These are phyloP conservation scores for Pythium oligandrum DNA, from an alignment of 352 stramenopile species.

Conservation along the genomic window DNA sequence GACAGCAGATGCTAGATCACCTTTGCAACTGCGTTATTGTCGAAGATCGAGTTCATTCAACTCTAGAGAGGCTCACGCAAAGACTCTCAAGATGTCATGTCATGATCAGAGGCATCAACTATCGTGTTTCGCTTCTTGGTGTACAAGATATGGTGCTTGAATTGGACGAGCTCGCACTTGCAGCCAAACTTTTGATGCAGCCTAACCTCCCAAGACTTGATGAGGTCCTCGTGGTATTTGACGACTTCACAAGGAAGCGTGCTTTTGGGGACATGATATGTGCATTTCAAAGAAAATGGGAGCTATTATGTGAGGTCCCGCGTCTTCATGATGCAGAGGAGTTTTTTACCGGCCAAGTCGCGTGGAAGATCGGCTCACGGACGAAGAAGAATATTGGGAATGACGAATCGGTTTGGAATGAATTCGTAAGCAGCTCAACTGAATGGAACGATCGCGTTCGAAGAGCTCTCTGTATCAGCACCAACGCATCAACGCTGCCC, in stretches of 20 bases:
- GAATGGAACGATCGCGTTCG: conserved; percentile 40
- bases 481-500: not conserved
- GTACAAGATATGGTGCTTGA: conserved; percentile 10
- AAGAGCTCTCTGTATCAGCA: conserved; percentile 32
- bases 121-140: conserved; percentile 6
- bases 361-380: conserved; percentile 9
- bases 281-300: conserved; percentile 42
- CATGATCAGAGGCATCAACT: conserved; percentile 14
- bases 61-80: conserved; percentile 23
- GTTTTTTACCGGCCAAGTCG: conserved; percentile 37
- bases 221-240: conserved; percentile 17
- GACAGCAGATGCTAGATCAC: not conserved
- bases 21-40: not conserved
- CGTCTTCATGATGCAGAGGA: conserved; percentile 60
- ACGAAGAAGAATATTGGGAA: conserved; percentile 14
- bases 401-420: conserved; percentile 23
- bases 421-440: conserved; percentile 28
- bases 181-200: conserved; percentile 18
- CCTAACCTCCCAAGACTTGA: conserved; percentile 39
- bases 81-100: conserved; percentile 28
- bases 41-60: not conserved
- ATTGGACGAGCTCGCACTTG: conserved; percentile 14
- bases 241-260: conserved; percentile 27
- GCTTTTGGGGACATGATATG: conserved; percentile 31
- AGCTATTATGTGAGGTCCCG: conserved; percentile 34